Evolutionary conservation across 2,329 filamentous ascomycete genomes (phyloP).

Genomic region (Cercospora sojina): DNA sequence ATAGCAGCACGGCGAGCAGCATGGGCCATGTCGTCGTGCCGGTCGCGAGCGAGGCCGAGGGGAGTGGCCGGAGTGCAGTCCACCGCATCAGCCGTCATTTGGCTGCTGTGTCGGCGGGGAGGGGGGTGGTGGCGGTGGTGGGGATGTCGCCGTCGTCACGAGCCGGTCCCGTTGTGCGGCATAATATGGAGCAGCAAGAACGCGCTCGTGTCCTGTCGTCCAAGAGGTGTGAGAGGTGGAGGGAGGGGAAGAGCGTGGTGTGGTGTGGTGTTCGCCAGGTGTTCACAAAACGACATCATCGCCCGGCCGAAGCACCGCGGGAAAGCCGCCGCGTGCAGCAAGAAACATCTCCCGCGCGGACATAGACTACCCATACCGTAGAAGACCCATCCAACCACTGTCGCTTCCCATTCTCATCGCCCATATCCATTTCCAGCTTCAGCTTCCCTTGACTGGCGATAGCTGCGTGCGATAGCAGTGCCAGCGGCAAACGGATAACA

Average conservation of each 20-base stretch:
- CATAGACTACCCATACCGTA: neutral
- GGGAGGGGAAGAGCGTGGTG: neutral
- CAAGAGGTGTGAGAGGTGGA: neutral
- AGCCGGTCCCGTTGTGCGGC: neutral
- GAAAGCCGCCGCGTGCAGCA: neutral
- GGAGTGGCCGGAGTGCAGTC: conserved; percentile 27
- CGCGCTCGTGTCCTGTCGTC: neutral
- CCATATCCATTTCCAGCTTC: neutral
- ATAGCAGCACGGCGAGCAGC: conserved; percentile 36
- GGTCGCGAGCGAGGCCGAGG: conserved; percentile 18
- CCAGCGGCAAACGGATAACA: conserved; percentile 13
- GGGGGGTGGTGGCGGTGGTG: neutral
- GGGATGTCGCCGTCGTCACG: neutral
- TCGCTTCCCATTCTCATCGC: neutral
- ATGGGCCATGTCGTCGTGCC: conserved; percentile 34
- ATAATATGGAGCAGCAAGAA: neutral
- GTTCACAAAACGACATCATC: conserved; percentile 1
- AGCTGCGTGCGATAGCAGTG: neutral
- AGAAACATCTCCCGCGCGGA: neutral
- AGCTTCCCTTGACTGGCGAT: conserved; percentile 1
- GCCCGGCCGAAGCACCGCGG: neutral
- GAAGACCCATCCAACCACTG: neutral
- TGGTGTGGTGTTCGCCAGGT: neutral
- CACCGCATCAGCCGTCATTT: conserved; percentile 27
- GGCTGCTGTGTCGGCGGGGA: neutral